Evolutionary conservation across 495 filamentous ascomycete species (phyloP).

Genomic region (Cairneyella variabilis): DNA sequence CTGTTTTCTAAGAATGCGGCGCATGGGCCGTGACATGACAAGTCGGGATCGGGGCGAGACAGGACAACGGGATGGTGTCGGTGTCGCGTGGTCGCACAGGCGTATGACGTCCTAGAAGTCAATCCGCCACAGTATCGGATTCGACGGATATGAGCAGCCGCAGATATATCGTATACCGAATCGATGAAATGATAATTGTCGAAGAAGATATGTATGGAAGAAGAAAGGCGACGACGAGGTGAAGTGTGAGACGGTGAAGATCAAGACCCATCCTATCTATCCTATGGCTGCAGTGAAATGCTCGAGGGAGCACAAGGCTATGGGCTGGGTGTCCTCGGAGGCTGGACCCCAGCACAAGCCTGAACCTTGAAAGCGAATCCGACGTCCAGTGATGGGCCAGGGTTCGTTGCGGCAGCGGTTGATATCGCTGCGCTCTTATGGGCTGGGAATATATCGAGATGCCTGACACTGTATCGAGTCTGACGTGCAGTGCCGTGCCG

Average conservation of each 20-base stretch:
- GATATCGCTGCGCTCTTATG: neutral
- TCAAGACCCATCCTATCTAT: too few species aligned
- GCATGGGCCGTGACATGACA: conserved; percentile 18
- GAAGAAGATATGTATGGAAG: neutral
- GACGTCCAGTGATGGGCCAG: neutral
- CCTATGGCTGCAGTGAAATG: neutral
- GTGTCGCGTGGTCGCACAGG: conserved; percentile 21
- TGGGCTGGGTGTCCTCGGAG: conserved; percentile 5
- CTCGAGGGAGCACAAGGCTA: conserved; percentile 4
- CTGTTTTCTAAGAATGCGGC: neutral
- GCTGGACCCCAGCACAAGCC: neutral
- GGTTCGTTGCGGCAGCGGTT: neutral
- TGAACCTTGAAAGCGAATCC: conserved; percentile 1
- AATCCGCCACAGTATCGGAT: too few species aligned
- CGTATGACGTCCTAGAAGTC: conserved; percentile 13
- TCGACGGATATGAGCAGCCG: too few species aligned
- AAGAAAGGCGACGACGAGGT: neutral
- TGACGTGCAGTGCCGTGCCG: neutral
- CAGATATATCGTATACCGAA: too few species aligned
- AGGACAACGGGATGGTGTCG: neutral
- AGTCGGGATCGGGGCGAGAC: neutral
- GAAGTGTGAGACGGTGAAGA: conserved; percentile 3
- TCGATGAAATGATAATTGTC: neutral
- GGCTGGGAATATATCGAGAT: neutral
- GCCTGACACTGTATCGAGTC: too few species aligned